Evolutionary conservation across 2,329 filamentous ascomycete genomes (phyloP).

Genomic region (Diplodia scrobiculata): DNA sequence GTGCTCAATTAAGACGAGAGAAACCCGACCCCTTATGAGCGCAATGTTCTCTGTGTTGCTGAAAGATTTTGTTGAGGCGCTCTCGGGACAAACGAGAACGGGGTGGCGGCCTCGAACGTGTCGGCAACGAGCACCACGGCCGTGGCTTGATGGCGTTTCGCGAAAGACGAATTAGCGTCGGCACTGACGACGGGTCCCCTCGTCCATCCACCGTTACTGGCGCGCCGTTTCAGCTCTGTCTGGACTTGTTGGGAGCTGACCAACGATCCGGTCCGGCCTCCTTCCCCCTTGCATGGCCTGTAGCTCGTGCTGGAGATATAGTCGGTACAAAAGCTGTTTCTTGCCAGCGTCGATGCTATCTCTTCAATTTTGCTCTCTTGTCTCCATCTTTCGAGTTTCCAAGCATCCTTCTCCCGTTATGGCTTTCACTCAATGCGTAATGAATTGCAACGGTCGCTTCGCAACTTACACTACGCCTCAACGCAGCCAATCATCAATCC

Average conservation of each 20-base stretch:
- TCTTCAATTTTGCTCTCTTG: too few species aligned
- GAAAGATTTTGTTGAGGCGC: background rate
- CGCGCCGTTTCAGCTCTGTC: background rate
- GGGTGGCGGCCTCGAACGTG: background rate
- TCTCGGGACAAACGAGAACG: background rate
- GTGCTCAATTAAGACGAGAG: background rate
- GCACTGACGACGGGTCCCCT: background rate
- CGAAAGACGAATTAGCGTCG: constrained; percentile 1
- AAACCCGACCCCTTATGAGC: too few species aligned
- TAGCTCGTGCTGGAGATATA: background rate
- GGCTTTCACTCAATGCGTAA: too few species aligned
- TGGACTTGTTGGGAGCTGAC: constrained; percentile 2
- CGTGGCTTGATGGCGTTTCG: constrained; percentile 10
- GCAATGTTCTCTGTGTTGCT: background rate
- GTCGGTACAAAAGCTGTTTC: too few species aligned
- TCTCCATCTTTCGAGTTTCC: too few species aligned
- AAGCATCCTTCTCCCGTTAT: too few species aligned
- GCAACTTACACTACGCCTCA: too few species aligned
- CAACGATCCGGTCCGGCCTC: background rate
- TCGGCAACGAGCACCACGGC: background rate
- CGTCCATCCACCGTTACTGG: background rate
- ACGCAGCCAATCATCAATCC: too few species aligned
- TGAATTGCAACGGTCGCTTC: too few species aligned
- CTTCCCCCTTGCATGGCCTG: background rate
- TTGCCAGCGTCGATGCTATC: too few species aligned